These are phyloP conservation scores for Hordeum marinum DNA, from an alignment of 176 grass and related monocot genomes.

Conservation along the genomic window DNA sequence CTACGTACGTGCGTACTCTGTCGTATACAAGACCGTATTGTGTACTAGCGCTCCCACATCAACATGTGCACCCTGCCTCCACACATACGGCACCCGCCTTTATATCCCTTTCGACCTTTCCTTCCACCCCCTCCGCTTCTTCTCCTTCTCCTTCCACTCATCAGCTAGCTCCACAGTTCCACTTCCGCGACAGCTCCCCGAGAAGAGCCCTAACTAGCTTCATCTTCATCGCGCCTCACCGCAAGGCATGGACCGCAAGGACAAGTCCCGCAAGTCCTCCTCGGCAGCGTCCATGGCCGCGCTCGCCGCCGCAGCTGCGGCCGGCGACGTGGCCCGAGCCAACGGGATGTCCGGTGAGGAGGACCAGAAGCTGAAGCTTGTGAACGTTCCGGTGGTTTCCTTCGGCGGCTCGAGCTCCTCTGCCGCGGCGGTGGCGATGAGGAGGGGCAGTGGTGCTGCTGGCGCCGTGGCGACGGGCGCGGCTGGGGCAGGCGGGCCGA, in stretches of 20 bases:
- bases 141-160: constrained; percentile 24
- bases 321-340: constrained; percentile 6
- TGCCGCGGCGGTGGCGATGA: not conserved
- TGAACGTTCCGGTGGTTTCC: not conserved
- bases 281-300: constrained; percentile 41
- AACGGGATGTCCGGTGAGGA: not conserved
- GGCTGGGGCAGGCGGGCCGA: constrained; percentile 28
- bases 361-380: constrained; percentile 23
- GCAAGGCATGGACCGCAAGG: constrained; percentile 37
- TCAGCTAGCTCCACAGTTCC: constrained; percentile 1
- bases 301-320: constrained; percentile 40
- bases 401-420: not conserved
- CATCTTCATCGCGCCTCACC: not conserved
- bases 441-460: constrained; percentile 24
- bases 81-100: constrained; percentile 48
- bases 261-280: constrained; percentile 19
- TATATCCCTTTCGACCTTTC: constrained; percentile 53
- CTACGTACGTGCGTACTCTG: not conserved
- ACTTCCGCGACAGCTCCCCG: not conserved
- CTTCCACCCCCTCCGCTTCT: not conserved
- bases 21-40: not conserved
- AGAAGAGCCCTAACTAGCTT: not conserved
- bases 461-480: not conserved
- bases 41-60: constrained; percentile 12
- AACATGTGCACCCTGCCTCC: constrained; percentile 33